phyloP scores from a whole-genome alignment of 1,139 yeast genomes.

The Sugiyamaella xylanicola region DNA sequence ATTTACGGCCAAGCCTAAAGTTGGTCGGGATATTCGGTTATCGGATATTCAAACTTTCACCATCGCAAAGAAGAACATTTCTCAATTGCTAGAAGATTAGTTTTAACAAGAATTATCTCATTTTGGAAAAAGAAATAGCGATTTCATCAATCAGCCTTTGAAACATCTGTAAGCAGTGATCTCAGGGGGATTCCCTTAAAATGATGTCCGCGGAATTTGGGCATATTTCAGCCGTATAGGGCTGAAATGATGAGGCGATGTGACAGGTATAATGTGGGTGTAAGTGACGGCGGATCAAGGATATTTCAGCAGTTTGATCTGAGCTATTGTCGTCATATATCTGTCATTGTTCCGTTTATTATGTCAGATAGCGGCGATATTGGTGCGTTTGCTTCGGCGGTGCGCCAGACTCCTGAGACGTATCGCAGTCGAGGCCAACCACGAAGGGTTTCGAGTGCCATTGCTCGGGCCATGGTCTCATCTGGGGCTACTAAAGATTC shows the following conservation, averaged over 20 bases:
- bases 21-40: no score
- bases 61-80: no score
- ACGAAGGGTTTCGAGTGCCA: slow-evolving; percentile 5
- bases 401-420: slow-evolving; percentile 6
- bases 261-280: neutral
- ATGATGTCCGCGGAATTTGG: no score
- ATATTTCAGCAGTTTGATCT: neutral
- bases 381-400: slow-evolving; percentile 8
- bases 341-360: neutral
- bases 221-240: no score
- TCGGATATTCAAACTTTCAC: no score
- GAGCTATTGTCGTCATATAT: neutral
- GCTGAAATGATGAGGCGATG: neutral
- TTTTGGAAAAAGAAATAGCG: no score
- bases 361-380: slow-evolving; percentile 11
- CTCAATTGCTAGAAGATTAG: no score
- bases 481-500: slow-evolving; percentile 15
- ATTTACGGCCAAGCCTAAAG: no score
- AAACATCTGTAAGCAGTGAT: no score
- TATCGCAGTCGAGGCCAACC: slow-evolving; percentile 6
- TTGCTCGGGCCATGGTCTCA: slow-evolving; percentile 14
- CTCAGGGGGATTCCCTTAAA: no score
- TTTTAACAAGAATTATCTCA: no score
- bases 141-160: no score
- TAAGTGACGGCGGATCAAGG: neutral